Conservation (phyloP, 768 basidiomycete species). For the Boletus rubroflammeus region DNA sequence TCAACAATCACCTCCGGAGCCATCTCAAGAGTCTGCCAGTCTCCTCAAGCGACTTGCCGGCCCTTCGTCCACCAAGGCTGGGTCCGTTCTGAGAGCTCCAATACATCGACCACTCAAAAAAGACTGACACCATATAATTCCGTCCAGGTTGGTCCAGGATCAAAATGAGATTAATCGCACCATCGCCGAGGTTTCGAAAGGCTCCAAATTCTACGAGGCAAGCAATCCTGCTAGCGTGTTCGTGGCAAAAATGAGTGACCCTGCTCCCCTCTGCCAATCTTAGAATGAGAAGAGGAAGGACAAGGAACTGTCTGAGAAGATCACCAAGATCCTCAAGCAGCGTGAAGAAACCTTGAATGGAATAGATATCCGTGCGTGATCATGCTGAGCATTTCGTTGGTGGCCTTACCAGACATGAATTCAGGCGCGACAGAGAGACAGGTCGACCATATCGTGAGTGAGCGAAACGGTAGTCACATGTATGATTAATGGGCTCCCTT, state of each 20-base stretch:
- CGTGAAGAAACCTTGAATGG: conserved; percentile 56
- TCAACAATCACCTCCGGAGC: conserved; percentile 25
- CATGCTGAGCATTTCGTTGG: neutral
- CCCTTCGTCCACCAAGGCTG: conserved; percentile 86
- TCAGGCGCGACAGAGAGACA: conserved; percentile 57
- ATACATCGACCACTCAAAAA: neutral
- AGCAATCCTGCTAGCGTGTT: conserved; percentile 13
- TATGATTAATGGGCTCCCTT: neutral
- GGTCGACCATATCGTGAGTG: conserved; percentile 70
- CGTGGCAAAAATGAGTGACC: conserved; percentile 1
- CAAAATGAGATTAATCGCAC: conserved; percentile 83
- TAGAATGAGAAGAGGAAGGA: conserved; percentile 91
- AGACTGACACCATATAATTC: conserved; percentile 10
- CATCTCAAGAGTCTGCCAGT: conserved; percentile 63
- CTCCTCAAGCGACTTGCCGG: conserved; percentile 81
- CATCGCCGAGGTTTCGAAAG: conserved; percentile 88
- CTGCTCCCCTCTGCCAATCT: neutral
- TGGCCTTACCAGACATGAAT: neutral
- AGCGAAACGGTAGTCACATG: neutral
- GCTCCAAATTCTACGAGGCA: conserved; percentile 89
- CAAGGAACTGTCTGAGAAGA: conserved; percentile 74
- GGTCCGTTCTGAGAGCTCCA: conserved; percentile 43
- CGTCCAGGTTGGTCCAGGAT: conserved; percentile 61
- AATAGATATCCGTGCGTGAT: conserved; percentile 52
- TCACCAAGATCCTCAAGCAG: conserved; percentile 62